Conservation (phyloP, 208 protist species). For the Trypanosoma theileri region DNA sequence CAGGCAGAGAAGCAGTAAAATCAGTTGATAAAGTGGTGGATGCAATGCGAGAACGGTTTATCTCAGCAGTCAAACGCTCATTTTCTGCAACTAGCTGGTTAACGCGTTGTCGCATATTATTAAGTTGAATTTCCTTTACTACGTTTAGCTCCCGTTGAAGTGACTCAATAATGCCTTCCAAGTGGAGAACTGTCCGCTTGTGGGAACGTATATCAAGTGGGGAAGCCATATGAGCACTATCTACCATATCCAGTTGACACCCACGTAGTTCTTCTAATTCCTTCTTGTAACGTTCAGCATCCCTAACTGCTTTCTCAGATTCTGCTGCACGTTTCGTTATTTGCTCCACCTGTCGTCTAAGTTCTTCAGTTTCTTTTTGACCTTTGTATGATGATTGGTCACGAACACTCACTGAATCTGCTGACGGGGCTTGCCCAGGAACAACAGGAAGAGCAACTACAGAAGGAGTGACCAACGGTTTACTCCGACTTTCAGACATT, state of each 20-base stretch:
- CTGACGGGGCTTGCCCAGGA: background rate
- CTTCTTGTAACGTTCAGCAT: slow-evolving; percentile 35
- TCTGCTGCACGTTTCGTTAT: slow-evolving; percentile 40
- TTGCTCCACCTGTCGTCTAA: slow-evolving; percentile 21
- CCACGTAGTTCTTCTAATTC: slow-evolving; percentile 39
- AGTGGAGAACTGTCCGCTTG: slow-evolving; percentile 42
- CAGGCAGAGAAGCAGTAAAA: background rate
- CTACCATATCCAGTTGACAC: slow-evolving; percentile 9
- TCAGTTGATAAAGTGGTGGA: background rate
- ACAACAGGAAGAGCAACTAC: background rate
- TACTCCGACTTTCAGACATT: background rate
- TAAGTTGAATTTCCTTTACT: slow-evolving; percentile 39
- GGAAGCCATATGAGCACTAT: slow-evolving; percentile 22
- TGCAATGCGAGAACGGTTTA: slow-evolving; percentile 22
- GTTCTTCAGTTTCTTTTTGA: slow-evolving; percentile 25
- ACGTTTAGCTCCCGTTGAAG: slow-evolving; percentile 60
- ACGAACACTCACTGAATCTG: background rate
- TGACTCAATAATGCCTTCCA: slow-evolving; percentile 63
- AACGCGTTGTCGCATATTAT: slow-evolving; percentile 41
- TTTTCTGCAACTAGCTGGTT: slow-evolving; percentile 25
- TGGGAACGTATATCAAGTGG: slow-evolving; percentile 43
- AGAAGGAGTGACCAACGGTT: background rate
- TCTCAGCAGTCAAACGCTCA: slow-evolving; percentile 45
- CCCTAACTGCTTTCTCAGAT: slow-evolving; percentile 31
- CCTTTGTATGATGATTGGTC: slow-evolving; percentile 2